These are phyloP conservation scores for Ricinus communis DNA, from an alignment of 345 rosid genomes.

Conservation along the genomic window DNA sequence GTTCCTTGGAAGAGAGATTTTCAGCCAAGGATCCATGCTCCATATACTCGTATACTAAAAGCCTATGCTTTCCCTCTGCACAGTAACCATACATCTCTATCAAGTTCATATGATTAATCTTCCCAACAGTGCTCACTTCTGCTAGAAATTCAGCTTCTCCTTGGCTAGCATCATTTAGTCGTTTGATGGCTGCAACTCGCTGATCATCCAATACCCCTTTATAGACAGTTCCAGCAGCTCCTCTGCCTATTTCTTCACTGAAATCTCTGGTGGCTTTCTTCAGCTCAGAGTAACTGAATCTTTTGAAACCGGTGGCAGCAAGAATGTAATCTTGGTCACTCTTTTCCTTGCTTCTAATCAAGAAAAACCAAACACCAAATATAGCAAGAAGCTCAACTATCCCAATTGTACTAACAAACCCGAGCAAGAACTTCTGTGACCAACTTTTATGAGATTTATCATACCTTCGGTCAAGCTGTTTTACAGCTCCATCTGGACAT, in stretches of 20 bases:
- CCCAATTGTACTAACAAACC: slow-evolving; percentile 32
- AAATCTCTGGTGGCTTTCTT: slow-evolving; percentile 26
- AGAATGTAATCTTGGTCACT: slow-evolving; percentile 10
- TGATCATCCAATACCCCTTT: slow-evolving; percentile 24
- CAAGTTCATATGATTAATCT: slow-evolving; percentile 10
- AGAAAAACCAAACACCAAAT: slow-evolving; percentile 24
- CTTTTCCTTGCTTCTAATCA: slow-evolving; percentile 15
- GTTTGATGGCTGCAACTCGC: slow-evolving; percentile 6
- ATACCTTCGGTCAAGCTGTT: not conserved
- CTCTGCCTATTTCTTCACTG: slow-evolving; percentile 31
- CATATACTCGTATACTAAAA: slow-evolving; percentile 6
- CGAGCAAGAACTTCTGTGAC: slow-evolving; percentile 28
- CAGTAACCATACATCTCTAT: slow-evolving; percentile 10
- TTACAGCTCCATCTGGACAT: not conserved
- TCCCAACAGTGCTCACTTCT: slow-evolving; percentile 8
- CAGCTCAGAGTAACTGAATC: slow-evolving; percentile 26
- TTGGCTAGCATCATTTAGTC: not conserved
- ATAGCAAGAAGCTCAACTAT: slow-evolving; percentile 28
- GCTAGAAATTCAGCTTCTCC: slow-evolving; percentile 8
- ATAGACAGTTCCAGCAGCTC: slow-evolving; percentile 26
- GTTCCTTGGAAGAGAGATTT: not conserved
- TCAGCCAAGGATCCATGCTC: not conserved
- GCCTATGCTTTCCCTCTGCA: not conserved
- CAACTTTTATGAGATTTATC: not conserved
- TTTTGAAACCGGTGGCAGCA: slow-evolving; percentile 28